Evolutionary conservation across 495 filamentous ascomycete species (phyloP), one percentile per base, ranked within the genome.

Genomic region (Lasiosphaeriaceae sp.): DNA sequence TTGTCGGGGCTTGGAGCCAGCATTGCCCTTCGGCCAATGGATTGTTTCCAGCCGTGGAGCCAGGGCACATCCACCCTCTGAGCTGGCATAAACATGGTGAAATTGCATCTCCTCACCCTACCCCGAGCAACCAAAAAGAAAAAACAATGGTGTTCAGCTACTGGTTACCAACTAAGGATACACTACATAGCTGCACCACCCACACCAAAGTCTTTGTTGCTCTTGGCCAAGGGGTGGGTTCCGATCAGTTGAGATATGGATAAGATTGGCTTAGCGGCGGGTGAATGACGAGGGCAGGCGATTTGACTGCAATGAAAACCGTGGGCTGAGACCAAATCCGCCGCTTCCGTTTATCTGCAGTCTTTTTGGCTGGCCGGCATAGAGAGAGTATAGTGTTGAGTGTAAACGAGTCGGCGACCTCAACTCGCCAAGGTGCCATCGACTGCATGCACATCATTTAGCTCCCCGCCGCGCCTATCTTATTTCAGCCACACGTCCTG

Each of bases 361-460:
- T 54, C 56, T 56, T 26, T 54, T 39, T 37, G 58, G 46, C 39
- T 47, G 35, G n/a, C 47, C 26, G 26, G 26, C 26, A 31, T 31
- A 31, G 4, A n/a, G n/a, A n/a, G n/a, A n/a, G n/a, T n/a, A n/a
- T n/a, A n/a, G n/a, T n/a, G n/a, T n/a, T n/a, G n/a, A 31, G 26
- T 46, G 41, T 53, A 43, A 50, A 65, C 63, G 45, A 59, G 56
- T 68, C 54, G 60, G 47, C 63, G 58, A 56, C 56, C 43, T 55
- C 49, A 17, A 31, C 50, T 39, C 24, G 48, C 47, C 43, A 52
- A 45, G 55, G 54, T 55, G 47, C 31, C 58, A 61, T 57, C 47
- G 49, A 41, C 56, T 31, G 48, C 45, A 58, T 67, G 64, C 56
- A 54, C 52, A 54, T 61, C 65, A 63, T 63, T 49, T 57, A 50